Percentiles rank a stretch among this genome's conserved stretches.
Evolutionary conservation across 345 rosid species (phyloP).

Genomic region (Melastoma malabathricum): DNA sequence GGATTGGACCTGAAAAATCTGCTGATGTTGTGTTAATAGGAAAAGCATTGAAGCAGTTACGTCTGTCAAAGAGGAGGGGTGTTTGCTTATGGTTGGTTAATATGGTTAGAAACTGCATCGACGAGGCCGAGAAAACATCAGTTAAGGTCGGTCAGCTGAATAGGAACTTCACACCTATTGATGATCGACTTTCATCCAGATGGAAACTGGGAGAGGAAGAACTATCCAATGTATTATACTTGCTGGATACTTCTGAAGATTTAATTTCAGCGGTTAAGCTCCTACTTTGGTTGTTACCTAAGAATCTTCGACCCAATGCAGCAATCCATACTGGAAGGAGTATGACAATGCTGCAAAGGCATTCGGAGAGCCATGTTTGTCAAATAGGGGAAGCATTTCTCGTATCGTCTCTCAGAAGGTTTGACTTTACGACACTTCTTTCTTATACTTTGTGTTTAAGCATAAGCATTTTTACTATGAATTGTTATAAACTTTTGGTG

Average conservation of each 20-base stretch:
- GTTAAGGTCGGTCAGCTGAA: conserved; percentile 44
- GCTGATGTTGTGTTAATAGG: conserved; percentile 62
- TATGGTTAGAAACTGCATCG: conserved; percentile 62
- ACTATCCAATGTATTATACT: conserved; percentile 54
- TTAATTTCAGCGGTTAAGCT: conserved; percentile 62
- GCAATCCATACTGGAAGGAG: conserved; percentile 67
- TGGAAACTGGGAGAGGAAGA: conserved; percentile 96
- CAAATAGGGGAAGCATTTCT: conserved; percentile 76
- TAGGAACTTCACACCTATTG: conserved; percentile 42
- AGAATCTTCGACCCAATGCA: conserved; percentile 43
- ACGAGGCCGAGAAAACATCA: conserved; percentile 56
- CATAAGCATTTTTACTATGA: too few species aligned
- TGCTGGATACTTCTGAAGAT: conserved; percentile 71
- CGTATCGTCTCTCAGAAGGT: conserved; percentile 80
- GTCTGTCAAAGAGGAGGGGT: conserved; percentile 60
- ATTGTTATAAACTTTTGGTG: too few species aligned
- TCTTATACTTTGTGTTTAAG: too few species aligned
- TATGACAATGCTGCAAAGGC: conserved; percentile 36
- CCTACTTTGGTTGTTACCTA: conserved; percentile 86
- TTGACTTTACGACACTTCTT: conserved; percentile 2
- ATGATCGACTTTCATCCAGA: conserved; percentile 38
- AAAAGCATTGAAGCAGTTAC: conserved; percentile 59
- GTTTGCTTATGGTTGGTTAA: conserved; percentile 67
- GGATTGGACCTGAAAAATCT: conserved; percentile 24
- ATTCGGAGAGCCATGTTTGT: conserved; percentile 53